Percentiles rank a stretch among this genome's conserved stretches.
phyloP scores from a whole-genome alignment of 139 green algal genomes.

The Mesotaenium endlicherianum region DNA sequence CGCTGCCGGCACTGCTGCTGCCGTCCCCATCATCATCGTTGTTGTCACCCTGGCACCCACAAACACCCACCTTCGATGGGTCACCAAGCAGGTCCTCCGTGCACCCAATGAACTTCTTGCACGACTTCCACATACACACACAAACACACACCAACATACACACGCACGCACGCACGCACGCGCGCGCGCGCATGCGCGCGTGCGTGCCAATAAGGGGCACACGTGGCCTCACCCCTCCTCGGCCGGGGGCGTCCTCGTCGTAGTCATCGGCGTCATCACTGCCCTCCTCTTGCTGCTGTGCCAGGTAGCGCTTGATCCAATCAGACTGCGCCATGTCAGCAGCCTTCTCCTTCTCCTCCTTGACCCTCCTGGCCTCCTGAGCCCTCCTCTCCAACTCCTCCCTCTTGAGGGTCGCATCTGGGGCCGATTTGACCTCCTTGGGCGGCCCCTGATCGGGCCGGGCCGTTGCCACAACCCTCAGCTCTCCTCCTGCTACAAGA shows the following conservation, averaged over 20 bases:
- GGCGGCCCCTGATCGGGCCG: background rate
- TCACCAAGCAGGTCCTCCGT: too few species aligned
- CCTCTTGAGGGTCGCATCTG: background rate
- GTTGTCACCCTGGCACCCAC: too few species aligned
- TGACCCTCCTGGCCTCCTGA: background rate
- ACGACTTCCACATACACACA: background rate
- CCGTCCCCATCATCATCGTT: too few species aligned
- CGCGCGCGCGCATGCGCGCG: background rate
- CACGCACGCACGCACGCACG: background rate
- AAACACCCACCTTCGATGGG: too few species aligned
- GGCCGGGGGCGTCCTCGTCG: too few species aligned
- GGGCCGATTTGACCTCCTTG: background rate
- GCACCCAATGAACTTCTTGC: background rate
- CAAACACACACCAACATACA: background rate
- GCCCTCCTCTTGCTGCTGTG: slow-evolving; percentile 35
- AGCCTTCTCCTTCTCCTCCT: slow-evolving; percentile 38
- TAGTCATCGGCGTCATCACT: too few species aligned
- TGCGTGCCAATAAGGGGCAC: background rate
- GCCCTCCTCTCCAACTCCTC: background rate
- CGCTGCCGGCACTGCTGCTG: too few species aligned
- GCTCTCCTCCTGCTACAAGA: background rate
- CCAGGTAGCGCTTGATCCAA: slow-evolving; percentile 35
- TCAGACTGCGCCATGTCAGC: slow-evolving; percentile 11
- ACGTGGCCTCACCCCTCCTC: background rate
- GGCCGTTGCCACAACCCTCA: background rate